These are phyloP conservation scores for Fraxinus ornus DNA, from an alignment of 305 asterid genomes.

Conservation along the genomic window DNA sequence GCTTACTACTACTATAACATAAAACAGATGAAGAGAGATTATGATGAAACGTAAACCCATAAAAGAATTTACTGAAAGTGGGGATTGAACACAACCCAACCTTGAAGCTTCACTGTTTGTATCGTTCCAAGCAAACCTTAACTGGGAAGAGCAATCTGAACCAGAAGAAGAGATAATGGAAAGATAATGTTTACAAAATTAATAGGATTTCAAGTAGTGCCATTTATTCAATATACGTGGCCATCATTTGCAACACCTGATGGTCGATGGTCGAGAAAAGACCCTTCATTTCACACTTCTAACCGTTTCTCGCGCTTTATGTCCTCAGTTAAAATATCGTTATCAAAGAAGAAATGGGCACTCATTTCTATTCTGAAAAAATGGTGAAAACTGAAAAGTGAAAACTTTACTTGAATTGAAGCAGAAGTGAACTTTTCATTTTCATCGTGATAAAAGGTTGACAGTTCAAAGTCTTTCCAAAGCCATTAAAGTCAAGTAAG, in stretches of 20 bases:
- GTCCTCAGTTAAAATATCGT: neutral
- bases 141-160: slow-evolving; percentile 18
- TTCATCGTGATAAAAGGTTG: neutral
- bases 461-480: neutral
- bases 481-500: neutral
- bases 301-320: slow-evolving; percentile 24
- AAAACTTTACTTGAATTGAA: neutral
- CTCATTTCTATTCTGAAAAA: neutral
- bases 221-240: slow-evolving; percentile 37
- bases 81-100: neutral
- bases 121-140: neutral
- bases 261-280: neutral
- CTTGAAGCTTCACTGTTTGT: neutral
- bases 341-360: neutral
- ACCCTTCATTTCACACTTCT: slow-evolving; percentile 14
- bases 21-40: neutral
- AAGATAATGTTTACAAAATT: slow-evolving; percentile 56
- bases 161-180: slow-evolving; percentile 47
- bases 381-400: neutral
- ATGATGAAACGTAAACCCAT: neutral
- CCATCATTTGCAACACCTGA: slow-evolving; percentile 34
- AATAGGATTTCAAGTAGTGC: slow-evolving; percentile 32
- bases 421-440: neutral
- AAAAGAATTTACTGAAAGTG: slow-evolving; percentile 2
- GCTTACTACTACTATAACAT: neutral